Evolutionary conservation across 2,329 filamentous ascomycete species (phyloP).

Genomic region (Epichloe scottii): DNA sequence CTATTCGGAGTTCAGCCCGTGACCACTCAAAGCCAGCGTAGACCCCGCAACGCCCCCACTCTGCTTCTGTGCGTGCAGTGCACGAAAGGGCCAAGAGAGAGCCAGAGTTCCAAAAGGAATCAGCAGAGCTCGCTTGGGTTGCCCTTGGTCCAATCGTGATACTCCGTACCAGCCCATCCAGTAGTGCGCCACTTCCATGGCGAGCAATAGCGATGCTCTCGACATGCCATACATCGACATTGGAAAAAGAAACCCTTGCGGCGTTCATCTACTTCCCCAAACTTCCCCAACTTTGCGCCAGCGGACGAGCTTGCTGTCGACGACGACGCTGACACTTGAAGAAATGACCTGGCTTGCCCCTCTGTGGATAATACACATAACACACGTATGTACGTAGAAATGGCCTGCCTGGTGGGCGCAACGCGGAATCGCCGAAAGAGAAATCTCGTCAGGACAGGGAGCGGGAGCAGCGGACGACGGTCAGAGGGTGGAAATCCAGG

Average conservation of each 20-base stretch:
- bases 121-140: not conserved
- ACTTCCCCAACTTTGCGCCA: not conserved
- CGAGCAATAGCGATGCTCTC: not conserved
- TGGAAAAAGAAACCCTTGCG: not conserved
- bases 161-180: too few relatives aligned
- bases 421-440: not conserved
- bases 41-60: not conserved
- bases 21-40: not conserved
- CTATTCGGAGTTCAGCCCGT: not conserved
- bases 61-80: not conserved
- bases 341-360: not conserved
- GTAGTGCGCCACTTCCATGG: not conserved
- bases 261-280: not conserved
- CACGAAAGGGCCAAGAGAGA: not conserved
- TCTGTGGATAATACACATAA: not conserved
- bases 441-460: not conserved
- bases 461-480: not conserved
- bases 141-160: not conserved
- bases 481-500: slow-evolving; percentile 11
- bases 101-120: not conserved
- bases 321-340: not conserved
- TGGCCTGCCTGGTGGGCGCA: not conserved
- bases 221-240: not conserved
- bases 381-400: not conserved
- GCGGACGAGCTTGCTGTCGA: too few relatives aligned